phyloP scores from a whole-genome alignment of 805 yeast species.

The Candida qinlingensis region DNA sequence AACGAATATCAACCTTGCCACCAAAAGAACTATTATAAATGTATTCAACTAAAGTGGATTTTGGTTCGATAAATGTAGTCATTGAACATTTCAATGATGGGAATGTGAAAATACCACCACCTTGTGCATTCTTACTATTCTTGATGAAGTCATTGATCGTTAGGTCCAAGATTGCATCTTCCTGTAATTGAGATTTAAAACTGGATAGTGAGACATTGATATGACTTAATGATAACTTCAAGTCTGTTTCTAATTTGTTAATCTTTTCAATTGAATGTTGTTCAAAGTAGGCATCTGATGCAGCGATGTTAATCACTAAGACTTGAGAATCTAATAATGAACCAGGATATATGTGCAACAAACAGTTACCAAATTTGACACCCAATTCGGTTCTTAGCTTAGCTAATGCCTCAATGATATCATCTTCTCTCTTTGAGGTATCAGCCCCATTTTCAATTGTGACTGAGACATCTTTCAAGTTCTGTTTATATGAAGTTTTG shows the following conservation, averaged over 20 bases:
- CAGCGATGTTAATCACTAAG: constrained; percentile 53
- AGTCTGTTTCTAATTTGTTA: constrained; percentile 36
- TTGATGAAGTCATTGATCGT: constrained; percentile 50
- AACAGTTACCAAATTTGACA: constrained; percentile 50
- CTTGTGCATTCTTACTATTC: constrained; percentile 54
- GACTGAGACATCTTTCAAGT: constrained; percentile 43
- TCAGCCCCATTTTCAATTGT: constrained; percentile 25
- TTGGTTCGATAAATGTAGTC: constrained; percentile 62
- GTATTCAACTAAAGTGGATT: constrained; percentile 55
- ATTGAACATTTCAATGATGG: constrained; percentile 73
- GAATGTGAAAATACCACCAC: constrained; percentile 75
- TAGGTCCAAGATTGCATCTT: constrained; percentile 40
- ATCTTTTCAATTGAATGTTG: constrained; percentile 38
- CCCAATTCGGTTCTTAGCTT: constrained; percentile 61
- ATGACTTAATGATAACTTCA: constrained; percentile 58
- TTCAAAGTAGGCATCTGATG: constrained; percentile 45
- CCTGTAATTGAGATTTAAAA: constrained; percentile 45
- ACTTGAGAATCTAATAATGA: constrained; percentile 76
- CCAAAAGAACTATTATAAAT: constrained; percentile 70
- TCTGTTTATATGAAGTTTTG: constrained; percentile 67
- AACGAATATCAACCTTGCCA: constrained; percentile 83
- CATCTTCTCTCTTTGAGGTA: constrained; percentile 14
- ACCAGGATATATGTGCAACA: constrained; percentile 74
- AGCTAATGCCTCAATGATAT: constrained; percentile 27
- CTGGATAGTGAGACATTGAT: constrained; percentile 64